A percentile compares a stretch with the other conserved stretches of the same genome.
Evolutionary conservation across 1,139 yeast genomes (phyloP).

Genomic region (Yarrowia galli): DNA sequence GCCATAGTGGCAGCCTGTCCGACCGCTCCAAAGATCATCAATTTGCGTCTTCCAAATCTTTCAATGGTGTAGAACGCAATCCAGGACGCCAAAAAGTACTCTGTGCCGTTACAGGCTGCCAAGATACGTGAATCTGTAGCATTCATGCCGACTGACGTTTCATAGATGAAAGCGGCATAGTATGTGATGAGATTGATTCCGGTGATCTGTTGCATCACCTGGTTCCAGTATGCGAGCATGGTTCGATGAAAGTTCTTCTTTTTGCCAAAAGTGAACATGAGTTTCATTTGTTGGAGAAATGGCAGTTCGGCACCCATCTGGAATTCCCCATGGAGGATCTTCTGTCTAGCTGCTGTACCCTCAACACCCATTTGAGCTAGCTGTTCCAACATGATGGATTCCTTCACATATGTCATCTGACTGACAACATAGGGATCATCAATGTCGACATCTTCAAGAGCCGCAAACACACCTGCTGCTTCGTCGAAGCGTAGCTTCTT

Average conservation of each 20-base stretch:
- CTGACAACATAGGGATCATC: conserved; percentile 44
- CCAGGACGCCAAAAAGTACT: conserved; percentile 65
- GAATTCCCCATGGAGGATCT: conserved; percentile 40
- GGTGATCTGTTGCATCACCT: conserved; percentile 60
- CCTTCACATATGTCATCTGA: conserved; percentile 43
- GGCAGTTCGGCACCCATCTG: conserved; percentile 12
- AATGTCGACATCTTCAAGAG: conserved; percentile 53
- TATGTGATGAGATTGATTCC: conserved; percentile 70
- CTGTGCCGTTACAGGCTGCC: conserved; percentile 59
- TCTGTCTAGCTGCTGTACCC: conserved; percentile 40
- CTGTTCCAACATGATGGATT: conserved; percentile 43
- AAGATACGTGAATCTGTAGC: conserved; percentile 54
- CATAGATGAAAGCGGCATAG: conserved; percentile 55
- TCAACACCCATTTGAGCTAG: conserved; percentile 41
- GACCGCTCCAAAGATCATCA: conserved; percentile 54
- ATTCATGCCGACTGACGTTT: conserved; percentile 55
- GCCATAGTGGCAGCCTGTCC: conserved; percentile 47
- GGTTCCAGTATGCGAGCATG: conserved; percentile 66
- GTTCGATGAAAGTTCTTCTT: conserved; percentile 51
- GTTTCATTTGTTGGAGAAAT: conserved; percentile 49
- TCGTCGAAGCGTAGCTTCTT: conserved; percentile 50
- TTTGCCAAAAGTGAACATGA: conserved; percentile 64
- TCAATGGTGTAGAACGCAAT: conserved; percentile 57
- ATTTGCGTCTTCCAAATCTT: conserved; percentile 66
- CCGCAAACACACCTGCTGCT: conserved; percentile 56